phyloP scores from a whole-genome alignment of 2,329 filamentous ascomycete species.

The Colletotrichum somersetense region DNA sequence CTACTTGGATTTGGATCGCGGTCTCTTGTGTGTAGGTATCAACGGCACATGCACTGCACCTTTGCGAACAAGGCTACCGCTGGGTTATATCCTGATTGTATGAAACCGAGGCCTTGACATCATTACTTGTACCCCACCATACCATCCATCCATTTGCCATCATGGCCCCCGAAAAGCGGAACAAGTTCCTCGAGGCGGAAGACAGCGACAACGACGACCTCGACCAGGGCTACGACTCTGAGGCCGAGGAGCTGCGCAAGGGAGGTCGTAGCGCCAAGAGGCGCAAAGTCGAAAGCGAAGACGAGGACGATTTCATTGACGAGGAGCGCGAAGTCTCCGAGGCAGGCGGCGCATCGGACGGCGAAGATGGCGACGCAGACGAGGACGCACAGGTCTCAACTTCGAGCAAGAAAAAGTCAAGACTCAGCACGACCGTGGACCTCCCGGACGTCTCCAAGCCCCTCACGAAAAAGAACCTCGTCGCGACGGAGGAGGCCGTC shows the following conservation, averaged over 20 bases:
- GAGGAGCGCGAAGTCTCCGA: constrained; percentile 52
- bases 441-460: constrained; percentile 66
- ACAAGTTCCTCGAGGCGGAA: constrained; percentile 75
- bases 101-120: not conserved
- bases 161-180: constrained; percentile 78
- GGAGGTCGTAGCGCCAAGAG: constrained; percentile 73
- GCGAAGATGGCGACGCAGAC: constrained; percentile 45
- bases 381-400: constrained; percentile 39
- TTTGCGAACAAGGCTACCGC: not conserved
- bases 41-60: constrained; percentile 6
- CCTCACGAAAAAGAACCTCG: constrained; percentile 76
- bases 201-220: constrained; percentile 73
- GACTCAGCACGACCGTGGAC: constrained; percentile 31
- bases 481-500: constrained; percentile 72
- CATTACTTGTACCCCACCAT: not conserved
- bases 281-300: constrained; percentile 67
- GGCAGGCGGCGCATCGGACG: constrained; percentile 49
- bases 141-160: not conserved
- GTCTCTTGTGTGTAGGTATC: constrained; percentile 7
- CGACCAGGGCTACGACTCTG: constrained; percentile 74
- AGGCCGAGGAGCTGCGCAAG: constrained; percentile 74
- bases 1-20: constrained; percentile 14
- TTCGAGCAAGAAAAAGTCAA: constrained; percentile 49
- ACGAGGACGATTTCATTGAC: constrained; percentile 55
- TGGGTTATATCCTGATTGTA: not conserved